phyloP scores from a whole-genome alignment of 2,329 filamentous ascomycete species.

The Colletotrichum liaoningense region DNA sequence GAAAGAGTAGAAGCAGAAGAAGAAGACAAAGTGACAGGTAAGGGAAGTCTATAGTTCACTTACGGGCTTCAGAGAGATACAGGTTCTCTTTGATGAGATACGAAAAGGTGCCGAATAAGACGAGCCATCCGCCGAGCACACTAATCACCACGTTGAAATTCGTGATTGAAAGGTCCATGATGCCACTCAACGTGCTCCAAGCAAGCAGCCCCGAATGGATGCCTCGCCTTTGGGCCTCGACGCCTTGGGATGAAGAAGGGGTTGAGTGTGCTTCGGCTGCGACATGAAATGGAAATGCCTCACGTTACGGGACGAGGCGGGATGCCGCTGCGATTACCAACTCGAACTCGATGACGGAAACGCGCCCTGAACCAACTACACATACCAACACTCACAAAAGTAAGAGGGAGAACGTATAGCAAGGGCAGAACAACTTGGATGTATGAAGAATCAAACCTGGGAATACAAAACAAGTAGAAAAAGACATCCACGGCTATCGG shows the following conservation, averaged over 20 bases:
- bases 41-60: constrained; percentile 43
- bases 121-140: constrained; percentile 87
- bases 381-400: neutral
- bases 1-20: neutral
- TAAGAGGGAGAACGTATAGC: neutral
- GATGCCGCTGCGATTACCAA: neutral
- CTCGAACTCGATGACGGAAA: neutral
- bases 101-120: constrained; percentile 89
- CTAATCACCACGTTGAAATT: constrained; percentile 87
- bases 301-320: neutral
- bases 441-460: neutral
- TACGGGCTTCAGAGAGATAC: constrained; percentile 90
- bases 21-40: neutral
- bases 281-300: neutral
- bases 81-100: constrained; percentile 90
- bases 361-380: neutral
- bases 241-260: neutral
- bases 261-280: neutral
- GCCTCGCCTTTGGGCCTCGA: neutral
- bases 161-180: neutral
- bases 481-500: neutral
- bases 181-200: neutral
- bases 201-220: neutral
- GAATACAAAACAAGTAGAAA: neutral
- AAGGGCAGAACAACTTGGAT: neutral